phyloP scores from a whole-genome alignment of 805 yeast species.

The Phaffomyces antillensis region DNA sequence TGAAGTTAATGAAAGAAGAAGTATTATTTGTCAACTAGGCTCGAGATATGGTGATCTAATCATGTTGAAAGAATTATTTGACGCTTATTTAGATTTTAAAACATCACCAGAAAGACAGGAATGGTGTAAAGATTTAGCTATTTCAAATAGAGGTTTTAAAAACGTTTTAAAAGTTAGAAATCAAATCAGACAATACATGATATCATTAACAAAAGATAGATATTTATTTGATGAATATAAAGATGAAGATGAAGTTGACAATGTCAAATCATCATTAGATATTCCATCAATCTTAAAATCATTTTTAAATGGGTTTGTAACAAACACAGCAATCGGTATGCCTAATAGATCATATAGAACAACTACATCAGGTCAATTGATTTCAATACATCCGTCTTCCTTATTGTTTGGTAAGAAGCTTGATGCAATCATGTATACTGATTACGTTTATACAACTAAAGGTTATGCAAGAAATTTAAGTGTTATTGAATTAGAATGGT shows the following conservation, averaged over 20 bases:
- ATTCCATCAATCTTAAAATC: conserved; percentile 61
- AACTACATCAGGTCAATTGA: conserved; percentile 72
- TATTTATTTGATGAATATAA: conserved; percentile 16
- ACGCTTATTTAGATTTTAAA: conserved; percentile 40
- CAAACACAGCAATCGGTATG: conserved; percentile 88
- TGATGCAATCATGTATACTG: conserved; percentile 91
- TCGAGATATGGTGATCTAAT: conserved; percentile 72
- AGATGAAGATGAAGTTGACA: conserved; percentile 3
- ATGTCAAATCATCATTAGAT: conserved; percentile 31
- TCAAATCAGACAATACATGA: conserved; percentile 70
- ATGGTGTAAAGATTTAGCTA: conserved; percentile 79
- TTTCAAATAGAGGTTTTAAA: conserved; percentile 73
- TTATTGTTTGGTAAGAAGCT: conserved; percentile 71
- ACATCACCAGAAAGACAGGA: conserved; percentile 50
- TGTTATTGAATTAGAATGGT: conserved; percentile 74
- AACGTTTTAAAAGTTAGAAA: conserved; percentile 69
- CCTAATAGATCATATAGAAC: conserved; percentile 93
- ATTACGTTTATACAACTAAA: conserved; percentile 86
- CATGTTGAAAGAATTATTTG: conserved; percentile 71
- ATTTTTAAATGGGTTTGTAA: conserved; percentile 76
- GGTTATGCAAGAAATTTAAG: conserved; percentile 92
- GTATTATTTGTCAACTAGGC: conserved; percentile 67
- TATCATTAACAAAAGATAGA: conserved; percentile 35
- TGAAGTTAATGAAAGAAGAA: conserved; percentile 70
- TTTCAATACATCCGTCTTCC: conserved; percentile 88